Evolutionary conservation across 2,329 filamentous ascomycete genomes (phyloP).

Genomic region (Aspergillus nomiae): DNA sequence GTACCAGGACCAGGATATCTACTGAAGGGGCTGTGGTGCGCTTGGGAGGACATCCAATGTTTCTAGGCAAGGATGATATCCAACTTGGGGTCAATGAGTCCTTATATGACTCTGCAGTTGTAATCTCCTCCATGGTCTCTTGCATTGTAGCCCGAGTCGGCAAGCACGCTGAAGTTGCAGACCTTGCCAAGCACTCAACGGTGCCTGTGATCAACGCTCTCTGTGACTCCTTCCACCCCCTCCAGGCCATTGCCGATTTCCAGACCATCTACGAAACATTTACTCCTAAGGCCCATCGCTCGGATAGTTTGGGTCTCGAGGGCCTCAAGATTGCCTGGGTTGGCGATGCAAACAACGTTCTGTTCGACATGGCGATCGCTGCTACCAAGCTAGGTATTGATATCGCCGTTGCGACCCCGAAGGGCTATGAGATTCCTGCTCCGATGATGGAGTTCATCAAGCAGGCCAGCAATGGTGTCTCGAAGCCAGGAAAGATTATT

Average conservation of each 20-base stretch:
- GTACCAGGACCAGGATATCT: slow-evolving; percentile 88
- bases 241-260: slow-evolving; percentile 93
- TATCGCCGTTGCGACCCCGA: slow-evolving; percentile 82
- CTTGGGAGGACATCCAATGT: slow-evolving; percentile 94
- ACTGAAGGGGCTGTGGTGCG: slow-evolving; percentile 88
- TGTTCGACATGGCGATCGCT: slow-evolving; percentile 88
- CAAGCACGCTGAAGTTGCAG: slow-evolving; percentile 72
- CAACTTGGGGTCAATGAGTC: slow-evolving; percentile 94
- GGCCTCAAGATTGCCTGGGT: slow-evolving; percentile 94
- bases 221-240: slow-evolving; percentile 87
- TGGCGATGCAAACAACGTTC: slow-evolving; percentile 94
- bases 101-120: slow-evolving; percentile 84
- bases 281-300: slow-evolving; percentile 46
- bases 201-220: slow-evolving; percentile 87
- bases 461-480: slow-evolving; percentile 59
- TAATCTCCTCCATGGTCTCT: slow-evolving; percentile 92
- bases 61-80: slow-evolving; percentile 92
- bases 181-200: slow-evolving; percentile 69
- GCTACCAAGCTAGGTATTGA: slow-evolving; percentile 85
- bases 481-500: slow-evolving; percentile 64
- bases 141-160: slow-evolving; percentile 80
- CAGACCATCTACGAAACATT: slow-evolving; percentile 84
- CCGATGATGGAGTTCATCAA: slow-evolving; percentile 73
- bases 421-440: slow-evolving; percentile 78
- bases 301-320: slow-evolving; percentile 66